Base-by-base conservation (phyloP, 78 protist species). In the Chrysochromulina parva region DNA sequence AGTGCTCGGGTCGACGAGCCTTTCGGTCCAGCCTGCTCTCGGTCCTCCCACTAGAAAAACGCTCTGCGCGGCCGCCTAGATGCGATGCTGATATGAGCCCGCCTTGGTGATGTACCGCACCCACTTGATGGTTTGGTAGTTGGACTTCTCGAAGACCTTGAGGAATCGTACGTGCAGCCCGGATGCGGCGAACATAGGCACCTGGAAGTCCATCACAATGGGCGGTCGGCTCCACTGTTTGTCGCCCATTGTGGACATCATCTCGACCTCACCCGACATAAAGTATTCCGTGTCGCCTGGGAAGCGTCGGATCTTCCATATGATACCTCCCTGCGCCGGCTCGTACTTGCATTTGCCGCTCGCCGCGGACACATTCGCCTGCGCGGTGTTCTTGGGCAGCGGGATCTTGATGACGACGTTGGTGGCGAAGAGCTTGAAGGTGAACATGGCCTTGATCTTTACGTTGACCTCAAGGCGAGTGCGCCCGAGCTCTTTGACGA, bases 181-280 rank as follows among this genome's bases (percentile, higher is more conserved):
- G 52, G 98, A 96, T 38, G 99, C 96, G 14, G 99, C 88, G 50
- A 96, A 95, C 99, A 98, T 97, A n/a, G 99, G 98, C 52, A 98
- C 99, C 95, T 96, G 96, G 96, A 97, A 98, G 57, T 95, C 92
- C 97, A 98, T 92, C 3, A 96, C 65, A 92, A 98, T 97, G 17
- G 99, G 99, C 16, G 99, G 99, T 74, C 97, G 65, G 48, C 95
- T 74, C 99, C 99, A 96, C n/a, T 95, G 84, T 74, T 60, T 69
- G 88, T 96, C 93, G 13, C 92, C 53, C 59, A 88, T 66, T 7
- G 96, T 47, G 24, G 93, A 82, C 59, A 95, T 50, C 69, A 98
- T 90, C 91, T 97, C 96, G 52, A 98, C 95, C 90, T 95, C 98
- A 11, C 97, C 98, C 0, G 93, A 58, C 67, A 97, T 74, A 24